Evolutionary conservation across 306 rosid genomes (phyloP).

Genomic region (Astragalus membranaceus): DNA sequence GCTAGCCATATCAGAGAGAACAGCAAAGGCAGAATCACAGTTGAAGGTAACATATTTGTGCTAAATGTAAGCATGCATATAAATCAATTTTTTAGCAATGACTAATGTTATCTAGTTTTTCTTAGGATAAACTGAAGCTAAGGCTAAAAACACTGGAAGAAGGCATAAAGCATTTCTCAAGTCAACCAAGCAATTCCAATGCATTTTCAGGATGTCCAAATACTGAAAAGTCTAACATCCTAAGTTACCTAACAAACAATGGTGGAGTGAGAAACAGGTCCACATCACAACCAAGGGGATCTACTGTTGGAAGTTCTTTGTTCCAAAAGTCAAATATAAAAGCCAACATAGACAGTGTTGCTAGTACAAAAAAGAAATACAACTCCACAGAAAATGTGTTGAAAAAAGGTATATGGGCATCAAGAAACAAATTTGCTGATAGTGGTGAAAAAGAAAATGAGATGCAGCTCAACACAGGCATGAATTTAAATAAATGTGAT

Average conservation of each 20-base stretch:
- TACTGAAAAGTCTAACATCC: slow-evolving; percentile 54
- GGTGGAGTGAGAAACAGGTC: slow-evolving; percentile 66
- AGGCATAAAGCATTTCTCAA: slow-evolving; percentile 58
- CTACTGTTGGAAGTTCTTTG: slow-evolving; percentile 41
- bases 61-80: neutral
- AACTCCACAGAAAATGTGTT: slow-evolving; percentile 43
- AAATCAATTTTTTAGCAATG: neutral
- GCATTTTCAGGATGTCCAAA: slow-evolving; percentile 40
- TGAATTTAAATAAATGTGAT: neutral
- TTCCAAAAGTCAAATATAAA: slow-evolving; percentile 35
- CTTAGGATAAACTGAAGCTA: slow-evolving; percentile 81
- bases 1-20: slow-evolving; percentile 71
- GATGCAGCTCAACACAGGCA: slow-evolving; percentile 21
- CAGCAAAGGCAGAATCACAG: slow-evolving; percentile 92
- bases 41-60: slow-evolving; percentile 49
- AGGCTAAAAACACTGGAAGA: slow-evolving; percentile 82
- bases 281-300: slow-evolving; percentile 66
- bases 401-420: slow-evolving; percentile 66
- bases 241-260: slow-evolving; percentile 56
- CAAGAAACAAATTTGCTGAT: slow-evolving; percentile 64
- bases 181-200: slow-evolving; percentile 31
- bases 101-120: neutral
- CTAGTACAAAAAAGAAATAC: slow-evolving; percentile 30
- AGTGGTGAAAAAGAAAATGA: slow-evolving; percentile 60
- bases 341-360: slow-evolving; percentile 28